These are phyloP conservation scores for Thelonectria rubi DNA, from an alignment of 2,329 filamentous ascomycete species.

Conservation along the genomic window DNA sequence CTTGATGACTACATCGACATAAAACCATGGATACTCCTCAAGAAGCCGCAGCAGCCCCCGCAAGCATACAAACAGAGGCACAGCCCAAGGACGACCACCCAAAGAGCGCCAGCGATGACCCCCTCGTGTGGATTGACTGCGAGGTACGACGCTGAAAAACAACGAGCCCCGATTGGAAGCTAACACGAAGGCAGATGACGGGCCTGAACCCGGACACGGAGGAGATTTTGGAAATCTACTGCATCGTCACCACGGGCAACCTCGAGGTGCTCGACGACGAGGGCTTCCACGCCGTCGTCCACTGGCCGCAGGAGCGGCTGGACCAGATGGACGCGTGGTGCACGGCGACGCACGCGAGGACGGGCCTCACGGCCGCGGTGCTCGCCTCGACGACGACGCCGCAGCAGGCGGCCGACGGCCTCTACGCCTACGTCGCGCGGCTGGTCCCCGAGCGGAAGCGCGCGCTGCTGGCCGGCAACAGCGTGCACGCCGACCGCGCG, in stretches of 20 bases:
- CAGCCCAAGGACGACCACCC: constrained; percentile 28
- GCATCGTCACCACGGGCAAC: constrained; percentile 85
- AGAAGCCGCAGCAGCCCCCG: constrained; percentile 25
- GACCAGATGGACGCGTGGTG: constrained; percentile 92
- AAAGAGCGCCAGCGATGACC: constrained; percentile 56
- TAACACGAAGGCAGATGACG: constrained; percentile 76
- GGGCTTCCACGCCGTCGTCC: constrained; percentile 83
- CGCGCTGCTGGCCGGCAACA: constrained; percentile 88
- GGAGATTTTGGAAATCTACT: constrained; percentile 90
- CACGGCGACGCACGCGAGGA: constrained; percentile 77
- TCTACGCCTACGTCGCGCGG: constrained; percentile 81
- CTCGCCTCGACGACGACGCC: constrained; percentile 77
- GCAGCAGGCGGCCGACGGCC: constrained; percentile 73
- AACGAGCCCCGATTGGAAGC: background rate
- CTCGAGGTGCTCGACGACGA: constrained; percentile 77
- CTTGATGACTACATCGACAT: too few species aligned
- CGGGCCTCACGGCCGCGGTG: constrained; percentile 83
- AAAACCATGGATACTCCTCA: background rate
- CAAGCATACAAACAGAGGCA: constrained; percentile 8
- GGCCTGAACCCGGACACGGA: constrained; percentile 75
- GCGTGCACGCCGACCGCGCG: constrained; percentile 86
- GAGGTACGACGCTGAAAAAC: constrained; percentile 50
- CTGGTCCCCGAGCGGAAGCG: constrained; percentile 72
- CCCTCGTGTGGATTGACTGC: constrained; percentile 86
- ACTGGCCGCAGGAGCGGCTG: constrained; percentile 75